Evolutionary conservation across 306 rosid species (phyloP).

Genomic region (Amphicarpaea edgeworthii): DNA sequence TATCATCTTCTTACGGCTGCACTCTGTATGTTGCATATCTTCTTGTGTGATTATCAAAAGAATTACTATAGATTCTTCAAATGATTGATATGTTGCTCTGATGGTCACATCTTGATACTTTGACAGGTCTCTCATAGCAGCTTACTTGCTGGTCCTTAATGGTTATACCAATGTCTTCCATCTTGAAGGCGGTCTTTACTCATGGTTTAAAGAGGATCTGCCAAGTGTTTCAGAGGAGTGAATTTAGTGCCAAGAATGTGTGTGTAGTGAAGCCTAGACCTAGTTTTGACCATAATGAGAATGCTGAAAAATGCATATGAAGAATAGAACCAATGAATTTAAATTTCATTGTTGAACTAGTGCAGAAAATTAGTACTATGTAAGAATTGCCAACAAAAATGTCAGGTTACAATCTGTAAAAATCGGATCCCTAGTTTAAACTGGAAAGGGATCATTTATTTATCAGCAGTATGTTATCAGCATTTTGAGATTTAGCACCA

Average conservation of each 20-base stretch:
- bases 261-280: slow-evolving; percentile 34
- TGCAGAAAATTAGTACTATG: slow-evolving; percentile 42
- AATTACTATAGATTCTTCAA: background rate
- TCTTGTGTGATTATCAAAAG: background rate
- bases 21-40: slow-evolving; percentile 1
- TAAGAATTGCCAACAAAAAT: slow-evolving; percentile 30
- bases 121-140: slow-evolving; percentile 93
- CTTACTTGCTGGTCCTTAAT: slow-evolving; percentile 90
- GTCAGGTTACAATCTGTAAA: slow-evolving; percentile 19
- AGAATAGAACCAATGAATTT: slow-evolving; percentile 41
- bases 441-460: slow-evolving; percentile 22
- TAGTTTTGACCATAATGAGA: slow-evolving; percentile 62
- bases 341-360: slow-evolving; percentile 45
- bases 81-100: slow-evolving; percentile 12
- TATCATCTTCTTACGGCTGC: slow-evolving; percentile 4
- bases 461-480: slow-evolving; percentile 9
- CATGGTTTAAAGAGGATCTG: slow-evolving; percentile 82
- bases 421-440: slow-evolving; percentile 32
- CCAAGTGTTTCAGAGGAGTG: slow-evolving; percentile 70
- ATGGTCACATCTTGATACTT: slow-evolving; percentile 27
- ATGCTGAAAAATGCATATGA: slow-evolving; percentile 35
- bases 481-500: slow-evolving; percentile 26
- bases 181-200: slow-evolving; percentile 91
- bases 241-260: slow-evolving; percentile 32
- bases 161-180: slow-evolving; percentile 89